A percentile compares a stretch with the other conserved stretches of the same genome.
phyloP scores from a whole-genome alignment of 257 asterid genomes.

The Ajuga chamaepitys region DNA sequence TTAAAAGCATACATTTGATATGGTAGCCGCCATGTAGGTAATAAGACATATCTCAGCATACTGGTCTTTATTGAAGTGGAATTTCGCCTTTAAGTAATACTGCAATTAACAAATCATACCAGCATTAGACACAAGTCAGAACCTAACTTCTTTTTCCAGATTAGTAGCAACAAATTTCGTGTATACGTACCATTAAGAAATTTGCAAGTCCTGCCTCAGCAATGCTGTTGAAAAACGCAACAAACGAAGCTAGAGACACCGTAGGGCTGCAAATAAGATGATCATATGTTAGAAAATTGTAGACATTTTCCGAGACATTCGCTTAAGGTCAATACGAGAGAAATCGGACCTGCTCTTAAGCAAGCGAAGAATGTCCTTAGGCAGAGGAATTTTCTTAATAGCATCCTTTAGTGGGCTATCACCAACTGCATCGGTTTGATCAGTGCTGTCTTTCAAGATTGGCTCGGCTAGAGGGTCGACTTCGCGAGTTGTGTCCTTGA shows the following conservation, averaged over 20 bases:
- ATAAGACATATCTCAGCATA: constrained; percentile 55
- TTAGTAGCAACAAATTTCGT: neutral
- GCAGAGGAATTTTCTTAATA: constrained; percentile 1
- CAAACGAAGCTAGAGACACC: constrained; percentile 39
- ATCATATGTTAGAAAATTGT: neutral
- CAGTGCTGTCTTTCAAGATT: constrained; percentile 10
- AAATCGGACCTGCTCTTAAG: constrained; percentile 35
- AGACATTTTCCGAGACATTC: neutral
- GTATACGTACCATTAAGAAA: constrained; percentile 36
- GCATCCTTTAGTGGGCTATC: neutral
- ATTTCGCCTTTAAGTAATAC: constrained; percentile 59
- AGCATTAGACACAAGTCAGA: neutral
- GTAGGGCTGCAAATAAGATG: constrained; percentile 32
- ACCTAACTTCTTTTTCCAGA: neutral
- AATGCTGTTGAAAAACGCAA: constrained; percentile 55
- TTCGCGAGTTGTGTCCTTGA: constrained; percentile 17
- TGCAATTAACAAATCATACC: constrained; percentile 18
- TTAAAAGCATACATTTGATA: constrained; percentile 34
- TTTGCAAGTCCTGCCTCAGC: constrained; percentile 56
- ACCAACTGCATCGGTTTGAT: neutral
- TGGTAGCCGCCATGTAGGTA: constrained; percentile 43
- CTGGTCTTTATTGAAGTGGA: constrained; percentile 51
- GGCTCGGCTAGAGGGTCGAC: constrained; percentile 18
- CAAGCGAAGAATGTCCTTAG: constrained; percentile 35
- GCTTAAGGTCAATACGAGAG: neutral